phyloP scores from a whole-genome alignment of 1,284 basidiomycete genomes.

The Grifola frondosa region DNA sequence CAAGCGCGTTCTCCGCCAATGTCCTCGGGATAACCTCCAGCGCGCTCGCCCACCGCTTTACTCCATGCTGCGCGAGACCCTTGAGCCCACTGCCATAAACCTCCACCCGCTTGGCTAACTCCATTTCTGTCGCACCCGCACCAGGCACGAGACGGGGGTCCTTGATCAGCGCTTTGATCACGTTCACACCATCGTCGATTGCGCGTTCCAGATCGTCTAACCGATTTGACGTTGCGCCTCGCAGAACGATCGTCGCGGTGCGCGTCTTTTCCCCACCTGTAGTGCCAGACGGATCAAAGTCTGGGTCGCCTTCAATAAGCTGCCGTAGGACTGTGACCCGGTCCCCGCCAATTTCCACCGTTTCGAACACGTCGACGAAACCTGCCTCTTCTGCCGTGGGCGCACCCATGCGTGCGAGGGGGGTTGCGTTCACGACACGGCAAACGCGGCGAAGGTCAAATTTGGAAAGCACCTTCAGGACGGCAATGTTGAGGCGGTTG shows the following conservation, averaged over 20 bases:
- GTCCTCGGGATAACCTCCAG: slow-evolving; percentile 93
- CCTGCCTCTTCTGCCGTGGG: slow-evolving; percentile 97
- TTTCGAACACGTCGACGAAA: slow-evolving; percentile 91
- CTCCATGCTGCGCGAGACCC: slow-evolving; percentile 92
- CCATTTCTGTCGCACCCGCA: slow-evolving; percentile 92
- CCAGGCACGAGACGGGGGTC: slow-evolving; percentile 92
- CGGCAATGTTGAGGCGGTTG: slow-evolving; percentile 90
- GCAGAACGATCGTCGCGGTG: slow-evolving; percentile 92
- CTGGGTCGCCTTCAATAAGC: slow-evolving; percentile 59
- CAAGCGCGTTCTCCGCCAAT: slow-evolving; percentile 91
- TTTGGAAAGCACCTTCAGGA: slow-evolving; percentile 97
- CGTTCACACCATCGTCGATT: slow-evolving; percentile 96
- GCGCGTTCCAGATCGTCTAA: slow-evolving; percentile 95
- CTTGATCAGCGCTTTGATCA: slow-evolving; percentile 91
- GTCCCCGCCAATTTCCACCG: slow-evolving; percentile 96
- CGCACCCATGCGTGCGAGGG: slow-evolving; percentile 92
- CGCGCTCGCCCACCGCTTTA: slow-evolving; percentile 87
- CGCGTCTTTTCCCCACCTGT: slow-evolving; percentile 65
- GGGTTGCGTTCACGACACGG: slow-evolving; percentile 94
- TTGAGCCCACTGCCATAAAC: slow-evolving; percentile 87
- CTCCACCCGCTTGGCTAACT: slow-evolving; percentile 83
- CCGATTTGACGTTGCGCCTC: slow-evolving; percentile 95
- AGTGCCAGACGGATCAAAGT: slow-evolving; percentile 45
- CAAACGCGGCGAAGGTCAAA: slow-evolving; percentile 95
- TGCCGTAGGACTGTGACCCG: slow-evolving; percentile 96